Percentiles rank a stretch among this genome's conserved stretches.
Conservation (phyloP, 1,284 basidiomycete species). For the Sporisorium iseilematis-ciliati region DNA sequence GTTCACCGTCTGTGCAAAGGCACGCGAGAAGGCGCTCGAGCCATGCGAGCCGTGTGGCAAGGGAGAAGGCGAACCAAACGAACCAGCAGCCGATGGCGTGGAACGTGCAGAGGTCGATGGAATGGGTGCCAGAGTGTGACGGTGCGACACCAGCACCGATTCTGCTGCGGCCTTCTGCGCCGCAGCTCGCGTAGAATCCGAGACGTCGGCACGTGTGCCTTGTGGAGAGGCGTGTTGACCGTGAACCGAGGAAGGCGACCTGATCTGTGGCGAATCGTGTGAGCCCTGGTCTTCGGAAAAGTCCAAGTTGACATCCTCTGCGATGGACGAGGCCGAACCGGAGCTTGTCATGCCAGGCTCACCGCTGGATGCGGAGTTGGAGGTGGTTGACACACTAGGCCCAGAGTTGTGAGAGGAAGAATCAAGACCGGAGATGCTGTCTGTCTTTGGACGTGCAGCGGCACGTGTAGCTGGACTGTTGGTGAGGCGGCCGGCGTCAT, state of each 20-base stretch:
- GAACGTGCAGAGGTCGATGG: background rate
- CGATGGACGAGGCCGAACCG: slow-evolving; percentile 15
- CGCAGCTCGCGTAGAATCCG: slow-evolving; percentile 22
- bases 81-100: background rate
- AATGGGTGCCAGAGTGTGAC: slow-evolving; percentile 28
- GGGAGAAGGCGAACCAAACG: slow-evolving; percentile 26
- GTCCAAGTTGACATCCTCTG: slow-evolving; percentile 44
- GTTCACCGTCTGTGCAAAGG: slow-evolving; percentile 83
- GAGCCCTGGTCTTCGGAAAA: slow-evolving; percentile 38
- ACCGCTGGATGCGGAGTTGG: slow-evolving; percentile 12
- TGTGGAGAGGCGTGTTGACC: slow-evolving; percentile 11
- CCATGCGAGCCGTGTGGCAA: slow-evolving; percentile 49
- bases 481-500: slow-evolving; percentile 37
- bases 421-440: slow-evolving; percentile 37
- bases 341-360: slow-evolving; percentile 20
- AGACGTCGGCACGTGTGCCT: slow-evolving; percentile 7
- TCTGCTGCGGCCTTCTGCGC: slow-evolving; percentile 47
- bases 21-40: slow-evolving; percentile 77
- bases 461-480: slow-evolving; percentile 19
- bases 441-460: slow-evolving; percentile 21
- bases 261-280: slow-evolving; percentile 16
- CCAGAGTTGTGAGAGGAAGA: slow-evolving; percentile 39
- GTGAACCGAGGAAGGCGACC: slow-evolving; percentile 12
- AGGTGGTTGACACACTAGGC: slow-evolving; percentile 1
- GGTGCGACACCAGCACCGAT: slow-evolving; percentile 41